Evolutionary conservation across 192 early-diverging fungal genomes (phyloP), one percentile per base, ranked within the genome.

Genomic region (Coemansia sp.): DNA sequence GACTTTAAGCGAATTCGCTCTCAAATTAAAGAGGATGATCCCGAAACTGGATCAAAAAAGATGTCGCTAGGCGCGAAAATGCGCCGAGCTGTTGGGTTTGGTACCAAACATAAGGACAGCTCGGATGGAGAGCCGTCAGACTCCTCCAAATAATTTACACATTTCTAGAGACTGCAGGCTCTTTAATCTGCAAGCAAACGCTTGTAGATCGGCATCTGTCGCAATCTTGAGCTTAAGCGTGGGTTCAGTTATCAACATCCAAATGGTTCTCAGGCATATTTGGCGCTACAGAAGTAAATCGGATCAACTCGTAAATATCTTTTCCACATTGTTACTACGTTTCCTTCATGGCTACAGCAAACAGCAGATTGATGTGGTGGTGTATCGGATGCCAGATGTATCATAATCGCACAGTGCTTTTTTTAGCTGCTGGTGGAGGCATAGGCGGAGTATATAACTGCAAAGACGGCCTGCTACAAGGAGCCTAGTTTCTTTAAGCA

Each of bases 1-100:
- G 58, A 55, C 34, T 74, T 80, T 59, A 60, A 50, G 12, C 52
- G 68, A 3, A 54, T 71, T 50, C 70, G 74, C 61, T 41, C 64
- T 8, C 62, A 71, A 52, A n/a, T 71, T 25, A 44, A 26, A 23
- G 60, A 48, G 24, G 49, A 54, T 41, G 50, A 54, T 14, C 55
- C 49, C 3, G 63, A 53, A 12, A 24, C 28, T 16, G 24, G 27
- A 22, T 26, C 66, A 19, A n/a, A 52, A 27, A 34, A 51, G 23
- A 25, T 74, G 50, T 80, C 77, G 3, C 7, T 80, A 10, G 77
- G 77, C 8, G 71, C 64, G 19, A 49, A 54, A 27, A 74, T 80
- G 77, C 77, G 77, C 10, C 56, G 61, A 9, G 64, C 56, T 2
- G 56, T 67, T 68, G 71, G 77, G 7, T 74, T 71, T 62, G 57